A percentile compares a stretch with the other conserved stretches of the same genome.
These are phyloP conservation scores for Parasarocladium wereldwijsianum DNA, from an alignment of 2,329 filamentous ascomycete species.

Conservation along the genomic window DNA sequence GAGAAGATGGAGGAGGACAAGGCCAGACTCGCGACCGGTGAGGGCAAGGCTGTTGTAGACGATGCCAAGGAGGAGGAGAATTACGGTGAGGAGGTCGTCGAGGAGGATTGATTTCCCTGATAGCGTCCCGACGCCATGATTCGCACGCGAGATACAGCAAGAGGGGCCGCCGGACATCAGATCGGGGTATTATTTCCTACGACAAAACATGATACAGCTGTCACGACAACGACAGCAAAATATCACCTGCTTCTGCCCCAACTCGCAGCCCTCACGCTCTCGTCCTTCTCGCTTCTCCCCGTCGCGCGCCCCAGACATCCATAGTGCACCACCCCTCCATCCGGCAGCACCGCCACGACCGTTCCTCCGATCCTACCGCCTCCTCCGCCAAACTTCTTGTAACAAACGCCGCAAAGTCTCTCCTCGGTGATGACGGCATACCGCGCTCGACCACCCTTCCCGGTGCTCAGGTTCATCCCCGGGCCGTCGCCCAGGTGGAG, in stretches of 20 bases:
- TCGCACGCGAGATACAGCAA: no score
- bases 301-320: constrained; percentile 50
- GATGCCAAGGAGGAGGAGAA: constrained; percentile 56
- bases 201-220: constrained; percentile 3
- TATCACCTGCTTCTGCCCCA: constrained; percentile 15
- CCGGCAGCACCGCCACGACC: constrained; percentile 78
- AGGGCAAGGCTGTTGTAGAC: constrained; percentile 20
- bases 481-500: constrained; percentile 57
- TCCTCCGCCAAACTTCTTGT: constrained; percentile 71
- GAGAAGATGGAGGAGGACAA: constrained; percentile 62
- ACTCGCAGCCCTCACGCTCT: constrained; percentile 16
- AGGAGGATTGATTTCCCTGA: constrained; percentile 25
- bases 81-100: constrained; percentile 73
- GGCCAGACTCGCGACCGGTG: constrained; percentile 22
- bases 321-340: constrained; percentile 70
- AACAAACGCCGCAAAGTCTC: constrained; percentile 78
- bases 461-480: no score
- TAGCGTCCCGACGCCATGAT: no score
- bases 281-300: constrained; percentile 20
- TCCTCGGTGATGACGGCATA: constrained; percentile 79
- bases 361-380: constrained; percentile 76
- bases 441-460: constrained; percentile 38
- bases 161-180: not conserved
- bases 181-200: constrained; percentile 2
- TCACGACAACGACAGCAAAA: constrained; percentile 6